A percentile compares a stretch with the other conserved stretches of the same genome.
Conservation (phyloP, 164 flowering plant genomes). For the Umbilicus rupestris region DNA sequence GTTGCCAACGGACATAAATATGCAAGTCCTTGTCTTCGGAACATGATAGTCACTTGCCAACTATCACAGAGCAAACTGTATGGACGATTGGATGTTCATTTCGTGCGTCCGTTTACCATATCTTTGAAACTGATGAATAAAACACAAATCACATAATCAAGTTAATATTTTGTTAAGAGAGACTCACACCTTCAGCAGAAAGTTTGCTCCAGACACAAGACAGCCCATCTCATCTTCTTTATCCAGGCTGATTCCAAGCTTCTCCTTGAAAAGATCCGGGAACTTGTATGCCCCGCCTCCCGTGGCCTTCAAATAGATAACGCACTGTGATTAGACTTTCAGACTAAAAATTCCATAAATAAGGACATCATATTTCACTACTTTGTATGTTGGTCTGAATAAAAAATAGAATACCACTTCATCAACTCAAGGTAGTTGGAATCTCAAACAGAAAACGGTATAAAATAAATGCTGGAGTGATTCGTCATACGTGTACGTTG, state of each 20-base stretch:
- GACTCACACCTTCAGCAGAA: slow-evolving; percentile 61
- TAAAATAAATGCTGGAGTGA: background rate
- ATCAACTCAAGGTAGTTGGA: background rate
- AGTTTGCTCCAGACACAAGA: slow-evolving; percentile 78
- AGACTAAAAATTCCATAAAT: background rate
- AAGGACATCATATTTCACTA: background rate
- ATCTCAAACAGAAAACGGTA: background rate
- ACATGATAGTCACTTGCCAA: background rate
- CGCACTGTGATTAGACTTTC: slow-evolving; percentile 8
- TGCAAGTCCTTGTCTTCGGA: background rate
- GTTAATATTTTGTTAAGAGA: slow-evolving; percentile 1
- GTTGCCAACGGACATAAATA: background rate
- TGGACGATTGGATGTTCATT: background rate
- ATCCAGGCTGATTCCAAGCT: slow-evolving; percentile 55
- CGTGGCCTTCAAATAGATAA: slow-evolving; percentile 44
- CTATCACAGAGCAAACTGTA: background rate
- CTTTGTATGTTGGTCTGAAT: background rate
- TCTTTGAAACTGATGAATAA: background rate
- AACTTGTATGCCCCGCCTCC: slow-evolving; percentile 78
- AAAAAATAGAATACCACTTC: background rate
- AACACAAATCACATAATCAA: background rate
- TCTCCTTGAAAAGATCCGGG: slow-evolving; percentile 60
- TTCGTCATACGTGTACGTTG: background rate
- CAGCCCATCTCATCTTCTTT: slow-evolving; percentile 81
- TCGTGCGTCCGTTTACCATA: background rate